phyloP scores from a whole-genome alignment of 116 monocot genomes.

The Cymodocea nodosa region DNA sequence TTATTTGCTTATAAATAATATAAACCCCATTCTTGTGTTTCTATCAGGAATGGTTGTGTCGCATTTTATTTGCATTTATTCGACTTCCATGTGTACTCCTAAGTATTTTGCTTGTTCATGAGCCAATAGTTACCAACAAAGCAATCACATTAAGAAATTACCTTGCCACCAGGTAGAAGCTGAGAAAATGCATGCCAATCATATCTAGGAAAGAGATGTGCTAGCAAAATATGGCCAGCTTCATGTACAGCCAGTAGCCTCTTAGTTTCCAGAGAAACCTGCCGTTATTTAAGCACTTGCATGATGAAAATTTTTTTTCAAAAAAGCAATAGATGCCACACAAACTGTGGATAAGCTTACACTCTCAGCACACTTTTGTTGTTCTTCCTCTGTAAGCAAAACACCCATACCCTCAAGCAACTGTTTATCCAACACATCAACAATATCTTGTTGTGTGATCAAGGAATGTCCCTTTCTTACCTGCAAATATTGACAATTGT shows the following conservation, averaged over 20 bases:
- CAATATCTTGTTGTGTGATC: slow-evolving; percentile 65
- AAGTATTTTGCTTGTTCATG: too few relatives aligned
- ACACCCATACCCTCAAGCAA: slow-evolving; percentile 91
- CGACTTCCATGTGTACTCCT: too few relatives aligned
- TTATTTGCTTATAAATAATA: too few relatives aligned
- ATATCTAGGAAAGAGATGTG: slow-evolving; percentile 73
- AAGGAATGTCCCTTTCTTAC: slow-evolving; percentile 68
- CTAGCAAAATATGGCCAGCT: slow-evolving; percentile 80
- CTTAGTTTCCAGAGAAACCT: slow-evolving; percentile 67
- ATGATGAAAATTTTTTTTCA: background rate
- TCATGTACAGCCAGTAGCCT: slow-evolving; percentile 77
- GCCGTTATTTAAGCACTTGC: background rate
- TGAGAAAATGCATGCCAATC: slow-evolving; percentile 97
- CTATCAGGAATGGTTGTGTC: too few relatives aligned
- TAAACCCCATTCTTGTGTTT: too few relatives aligned
- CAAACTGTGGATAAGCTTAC: slow-evolving; percentile 22
- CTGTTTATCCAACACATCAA: slow-evolving; percentile 81
- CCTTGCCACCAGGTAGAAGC: slow-evolving; percentile 95
- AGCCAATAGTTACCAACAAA: too few relatives aligned
- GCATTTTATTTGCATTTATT: too few relatives aligned
- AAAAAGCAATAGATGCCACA: background rate
- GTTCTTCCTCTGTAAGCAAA: slow-evolving; percentile 82
- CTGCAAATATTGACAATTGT: slow-evolving; percentile 16
- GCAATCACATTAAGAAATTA: slow-evolving; percentile 10
- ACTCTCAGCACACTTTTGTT: slow-evolving; percentile 67